These are phyloP conservation scores for Zangia roseola DNA, from an alignment of 768 basidiomycete species.

Conservation along the genomic window DNA sequence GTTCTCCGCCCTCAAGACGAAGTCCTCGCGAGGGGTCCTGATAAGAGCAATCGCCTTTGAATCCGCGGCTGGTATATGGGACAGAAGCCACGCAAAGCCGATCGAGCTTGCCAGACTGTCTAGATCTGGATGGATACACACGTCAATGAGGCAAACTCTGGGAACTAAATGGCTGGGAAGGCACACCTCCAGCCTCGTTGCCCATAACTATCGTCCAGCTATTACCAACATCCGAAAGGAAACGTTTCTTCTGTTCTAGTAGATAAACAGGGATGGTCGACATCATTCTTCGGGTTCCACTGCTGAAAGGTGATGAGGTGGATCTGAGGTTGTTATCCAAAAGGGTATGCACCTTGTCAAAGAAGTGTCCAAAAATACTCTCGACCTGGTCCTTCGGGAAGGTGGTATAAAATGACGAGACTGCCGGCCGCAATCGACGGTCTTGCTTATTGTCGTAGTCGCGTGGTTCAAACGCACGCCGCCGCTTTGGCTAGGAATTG, in stretches of 20 bases:
- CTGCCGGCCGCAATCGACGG: background rate
- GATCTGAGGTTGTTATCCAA: background rate
- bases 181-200: conserved; percentile 91
- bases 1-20: conserved; percentile 87
- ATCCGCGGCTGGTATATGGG: conserved; percentile 31
- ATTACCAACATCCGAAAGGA: conserved; percentile 53
- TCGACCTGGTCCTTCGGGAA: background rate
- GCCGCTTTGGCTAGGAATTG: background rate
- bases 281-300: conserved; percentile 17
- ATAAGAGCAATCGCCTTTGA: conserved; percentile 68
- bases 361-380: background rate
- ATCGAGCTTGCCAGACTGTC: conserved; percentile 88
- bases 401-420: background rate
- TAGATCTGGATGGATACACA: conserved; percentile 58
- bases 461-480: background rate
- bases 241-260: conserved; percentile 51
- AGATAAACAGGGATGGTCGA: conserved; percentile 40
- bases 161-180: background rate
- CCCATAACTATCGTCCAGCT: conserved; percentile 91
- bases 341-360: background rate
- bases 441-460: background rate
- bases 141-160: background rate
- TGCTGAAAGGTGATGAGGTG: background rate
- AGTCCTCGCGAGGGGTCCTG: conserved; percentile 64
- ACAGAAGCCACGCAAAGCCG: conserved; percentile 75